Evolutionary conservation across 2,329 filamentous ascomycete genomes (phyloP).

Genomic region (Neonectria hederae): DNA sequence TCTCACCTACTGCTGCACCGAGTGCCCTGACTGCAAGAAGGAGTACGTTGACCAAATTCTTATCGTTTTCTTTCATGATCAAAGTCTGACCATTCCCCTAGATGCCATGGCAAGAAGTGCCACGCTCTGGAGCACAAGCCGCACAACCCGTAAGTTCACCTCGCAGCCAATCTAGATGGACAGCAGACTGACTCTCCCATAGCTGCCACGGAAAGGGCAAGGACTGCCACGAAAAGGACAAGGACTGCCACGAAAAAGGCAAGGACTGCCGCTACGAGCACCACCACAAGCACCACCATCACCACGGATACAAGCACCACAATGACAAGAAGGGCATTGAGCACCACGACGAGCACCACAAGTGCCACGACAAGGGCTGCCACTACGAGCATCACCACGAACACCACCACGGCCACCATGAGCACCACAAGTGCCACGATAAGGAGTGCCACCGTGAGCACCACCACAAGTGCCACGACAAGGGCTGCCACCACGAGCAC

Average conservation of each 20-base stretch:
- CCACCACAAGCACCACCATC: background rate
- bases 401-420: background rate
- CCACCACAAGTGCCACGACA: background rate
- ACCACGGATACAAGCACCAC: background rate
- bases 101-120: background rate
- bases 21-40: slow-evolving; percentile 36
- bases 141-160: background rate
- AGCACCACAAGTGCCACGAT: background rate
- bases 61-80: background rate
- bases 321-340: background rate
- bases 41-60: slow-evolving; percentile 12
- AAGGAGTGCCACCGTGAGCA: background rate
- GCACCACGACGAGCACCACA: background rate
- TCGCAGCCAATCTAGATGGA: background rate
- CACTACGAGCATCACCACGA: background rate
- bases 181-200: background rate
- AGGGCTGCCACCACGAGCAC: background rate
- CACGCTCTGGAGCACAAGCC: background rate
- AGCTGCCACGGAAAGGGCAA: slow-evolving; percentile 11
- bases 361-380: background rate
- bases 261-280: slow-evolving; percentile 9
- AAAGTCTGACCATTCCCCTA: background rate
- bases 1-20: slow-evolving; percentile 40
- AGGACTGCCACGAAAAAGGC: slow-evolving; percentile 5
- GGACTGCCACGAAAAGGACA: slow-evolving; percentile 5